phyloP scores from a whole-genome alignment of 2,329 filamentous ascomycete species.

The Knufia petricola region DNA sequence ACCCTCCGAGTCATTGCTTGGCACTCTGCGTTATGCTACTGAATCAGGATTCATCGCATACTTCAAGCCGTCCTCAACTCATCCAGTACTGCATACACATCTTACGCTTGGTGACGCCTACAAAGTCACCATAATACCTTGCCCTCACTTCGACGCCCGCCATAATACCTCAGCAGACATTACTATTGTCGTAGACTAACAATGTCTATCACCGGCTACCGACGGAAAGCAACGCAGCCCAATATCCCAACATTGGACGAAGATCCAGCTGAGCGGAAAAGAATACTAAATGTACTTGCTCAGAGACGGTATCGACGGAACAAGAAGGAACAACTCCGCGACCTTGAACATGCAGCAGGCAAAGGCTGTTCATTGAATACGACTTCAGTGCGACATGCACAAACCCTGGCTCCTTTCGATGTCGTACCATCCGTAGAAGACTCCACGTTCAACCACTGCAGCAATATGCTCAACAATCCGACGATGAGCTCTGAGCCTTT shows the following conservation, averaged over 20 bases:
- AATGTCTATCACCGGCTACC: neutral
- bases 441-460: neutral
- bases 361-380: too few species aligned
- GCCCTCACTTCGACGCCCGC: neutral
- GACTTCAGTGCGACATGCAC: neutral
- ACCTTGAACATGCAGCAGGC: constrained; percentile 23
- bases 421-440: neutral
- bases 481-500: neutral
- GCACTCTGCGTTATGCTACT: constrained; percentile 3
- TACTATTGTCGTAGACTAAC: too few species aligned
- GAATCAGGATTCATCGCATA: neutral
- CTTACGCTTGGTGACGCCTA: too few species aligned
- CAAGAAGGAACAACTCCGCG: constrained; percentile 24
- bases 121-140: too few species aligned
- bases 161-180: neutral
- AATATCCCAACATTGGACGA: constrained; percentile 42
- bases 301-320: constrained; percentile 41
- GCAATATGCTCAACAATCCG: neutral
- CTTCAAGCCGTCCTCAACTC: neutral
- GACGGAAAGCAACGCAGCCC: constrained; percentile 25
- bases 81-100: neutral
- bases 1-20: neutral
- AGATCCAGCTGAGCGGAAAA: constrained; percentile 45
- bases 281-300: constrained; percentile 45
- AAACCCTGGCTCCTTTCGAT: neutral